Percentiles rank a stretch among this genome's conserved stretches.
Evolutionary conservation across 2,329 filamentous ascomycete species (phyloP).

Genomic region (Botrytis medusae): DNA sequence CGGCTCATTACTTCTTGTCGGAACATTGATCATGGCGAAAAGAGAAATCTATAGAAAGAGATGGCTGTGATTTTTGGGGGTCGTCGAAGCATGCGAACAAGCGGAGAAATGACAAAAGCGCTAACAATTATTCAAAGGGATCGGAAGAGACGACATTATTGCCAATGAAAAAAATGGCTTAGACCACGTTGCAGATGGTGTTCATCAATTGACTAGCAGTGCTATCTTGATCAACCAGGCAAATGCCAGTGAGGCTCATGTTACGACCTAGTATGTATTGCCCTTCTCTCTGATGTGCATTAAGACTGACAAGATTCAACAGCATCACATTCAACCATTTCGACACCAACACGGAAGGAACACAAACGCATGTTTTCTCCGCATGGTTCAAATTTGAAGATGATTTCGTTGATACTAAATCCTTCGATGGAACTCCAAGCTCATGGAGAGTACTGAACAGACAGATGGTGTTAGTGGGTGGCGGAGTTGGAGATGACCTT

Average conservation of each 20-base stretch:
- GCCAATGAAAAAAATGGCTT: slow-evolving; percentile 2
- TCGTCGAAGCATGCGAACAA: not conserved
- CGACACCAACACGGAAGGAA: not conserved
- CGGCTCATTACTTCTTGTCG: accelerated
- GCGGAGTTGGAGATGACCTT: not conserved
- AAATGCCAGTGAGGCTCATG: slow-evolving; percentile 1
- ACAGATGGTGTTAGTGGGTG: slow-evolving; percentile 1
- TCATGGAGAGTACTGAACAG: slow-evolving; percentile 17
- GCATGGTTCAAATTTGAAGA: slow-evolving; percentile 12
- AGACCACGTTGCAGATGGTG: not conserved
- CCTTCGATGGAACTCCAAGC: slow-evolving; percentile 1
- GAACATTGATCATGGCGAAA: not conserved
- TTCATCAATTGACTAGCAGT: slow-evolving; percentile 14
- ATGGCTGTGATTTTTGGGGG: no score
- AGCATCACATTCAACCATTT: slow-evolving; percentile 15
- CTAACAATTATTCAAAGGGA: not conserved
- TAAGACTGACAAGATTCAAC: not conserved
- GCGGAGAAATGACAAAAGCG: not conserved
- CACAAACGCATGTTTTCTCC: not conserved
- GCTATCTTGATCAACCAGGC: slow-evolving; percentile 6
- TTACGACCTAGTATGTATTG: slow-evolving; percentile 16
- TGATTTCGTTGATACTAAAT: slow-evolving; percentile 12
- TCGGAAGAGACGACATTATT: not conserved
- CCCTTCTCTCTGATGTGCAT: not conserved
- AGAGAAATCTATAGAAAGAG: not conserved